phyloP scores from a whole-genome alignment of 805 yeast genomes.

The Komagataella mondaviorum region DNA sequence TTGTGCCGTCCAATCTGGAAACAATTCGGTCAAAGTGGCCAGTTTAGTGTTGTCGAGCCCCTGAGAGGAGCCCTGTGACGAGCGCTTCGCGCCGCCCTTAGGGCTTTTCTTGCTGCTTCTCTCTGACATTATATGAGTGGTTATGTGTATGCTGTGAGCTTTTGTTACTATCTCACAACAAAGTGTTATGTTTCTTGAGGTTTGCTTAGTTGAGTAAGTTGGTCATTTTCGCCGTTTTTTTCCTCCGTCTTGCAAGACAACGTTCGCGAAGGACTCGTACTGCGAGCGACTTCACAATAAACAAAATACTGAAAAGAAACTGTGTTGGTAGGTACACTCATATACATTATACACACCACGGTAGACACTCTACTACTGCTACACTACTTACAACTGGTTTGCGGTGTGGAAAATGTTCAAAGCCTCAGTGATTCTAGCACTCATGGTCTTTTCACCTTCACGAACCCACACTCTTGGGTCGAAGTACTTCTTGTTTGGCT shows the following conservation, averaged over 20 bases:
- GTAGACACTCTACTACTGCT: not conserved
- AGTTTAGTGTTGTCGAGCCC: conserved; percentile 18
- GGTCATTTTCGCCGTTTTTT: not conserved
- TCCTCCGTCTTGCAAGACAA: not conserved
- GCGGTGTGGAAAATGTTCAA: conserved; percentile 77
- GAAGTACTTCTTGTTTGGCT: conserved; percentile 99
- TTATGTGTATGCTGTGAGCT: not conserved
- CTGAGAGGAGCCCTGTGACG: conserved; percentile 7
- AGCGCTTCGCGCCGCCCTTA: conserved; percentile 14
- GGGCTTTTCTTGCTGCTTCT: conserved; percentile 34
- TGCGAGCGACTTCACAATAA: not conserved
- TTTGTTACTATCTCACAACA: not conserved
- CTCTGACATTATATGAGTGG: not conserved
- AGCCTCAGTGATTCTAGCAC: conserved; percentile 72
- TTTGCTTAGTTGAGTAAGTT: not conserved
- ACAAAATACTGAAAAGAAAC: not conserved
- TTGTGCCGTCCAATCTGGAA: conserved; percentile 88
- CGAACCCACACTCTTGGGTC: conserved; percentile 99
- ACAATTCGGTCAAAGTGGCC: conserved; percentile 61
- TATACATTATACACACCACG: not conserved
- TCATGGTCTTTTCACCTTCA: conserved; percentile 99
- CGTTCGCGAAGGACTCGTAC: not conserved
- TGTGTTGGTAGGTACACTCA: not conserved
- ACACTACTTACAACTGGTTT: conserved; percentile 22
- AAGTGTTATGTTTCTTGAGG: not conserved